Evolutionary conservation across 345 rosid genomes (phyloP), one percentile per base, ranked within the genome.

Genomic region (Orychophragmus violaceus): DNA sequence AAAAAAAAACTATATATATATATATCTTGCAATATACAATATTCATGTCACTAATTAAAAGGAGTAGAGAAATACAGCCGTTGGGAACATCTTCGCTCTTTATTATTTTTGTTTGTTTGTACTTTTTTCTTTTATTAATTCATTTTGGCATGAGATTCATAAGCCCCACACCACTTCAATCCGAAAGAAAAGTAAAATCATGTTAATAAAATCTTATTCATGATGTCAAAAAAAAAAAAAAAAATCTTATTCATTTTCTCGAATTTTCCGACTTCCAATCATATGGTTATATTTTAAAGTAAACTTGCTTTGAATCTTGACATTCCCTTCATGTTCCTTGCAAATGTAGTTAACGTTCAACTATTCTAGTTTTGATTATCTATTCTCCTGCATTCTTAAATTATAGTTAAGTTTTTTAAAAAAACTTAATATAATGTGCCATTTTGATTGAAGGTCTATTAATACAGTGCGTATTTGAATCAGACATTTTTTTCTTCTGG

Each of bases 131-230:
- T 36, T 25, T 39, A 21, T 44, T 25, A 52, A 29, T 61, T 42
- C 27, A 17, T 41, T 70, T 70, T 70, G 45, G 62, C 46, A 70
- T 60, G 62, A 29, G 68, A 70, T 62, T 62, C 68, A 62, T 29
- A 52, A 62, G 55, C 68, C 68, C 62, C 68, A 70, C 68, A 51
- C 46, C 36, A 52, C 56, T 32, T 23, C 46, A 14, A 41, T 42
- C 33, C 62, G 30, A 39, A 61, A n/a, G 17, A n/a, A 51, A 60
- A 41, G 54, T 14, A 37, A 39, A 61, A 28, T 42, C 30, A 62
- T 32, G 37, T 14, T 50, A 23, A 0, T 23, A 21, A 12, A 5
- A 1, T 11, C 16, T 16, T 42, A n/a, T 46, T 46, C 6, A 8
- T 37, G n/a, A n/a, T n/a, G n/a, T n/a, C n/a, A n/a, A n/a, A n/a